Percentiles rank a stretch among this genome's conserved stretches.
Conservation (phyloP, 1,284 basidiomycete genomes). For the Blastosporella zonata region DNA sequence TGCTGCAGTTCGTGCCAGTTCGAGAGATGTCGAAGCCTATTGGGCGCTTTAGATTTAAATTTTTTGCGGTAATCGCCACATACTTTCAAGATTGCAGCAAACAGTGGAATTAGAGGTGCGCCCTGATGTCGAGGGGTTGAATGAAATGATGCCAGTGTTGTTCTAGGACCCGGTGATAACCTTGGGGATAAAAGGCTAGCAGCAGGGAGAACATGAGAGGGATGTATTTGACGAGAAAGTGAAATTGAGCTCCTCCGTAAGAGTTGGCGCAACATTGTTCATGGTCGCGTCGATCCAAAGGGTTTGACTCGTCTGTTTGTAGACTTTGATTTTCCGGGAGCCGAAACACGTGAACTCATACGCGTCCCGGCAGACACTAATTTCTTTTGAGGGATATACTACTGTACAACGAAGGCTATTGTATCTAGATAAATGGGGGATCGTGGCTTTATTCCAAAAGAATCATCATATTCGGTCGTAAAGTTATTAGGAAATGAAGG, state of each 20-base stretch:
- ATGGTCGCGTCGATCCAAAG: conserved; percentile 22
- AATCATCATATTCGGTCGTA: too few species aligned
- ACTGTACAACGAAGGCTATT: conserved; percentile 12
- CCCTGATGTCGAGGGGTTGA: conserved; percentile 33
- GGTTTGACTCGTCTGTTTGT: conserved; percentile 3
- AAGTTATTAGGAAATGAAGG: conserved; percentile 73
- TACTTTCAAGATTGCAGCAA: conserved; percentile 42
- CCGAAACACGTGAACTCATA: conserved; percentile 10
- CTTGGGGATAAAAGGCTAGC: neutral
- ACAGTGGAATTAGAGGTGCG: conserved; percentile 33
- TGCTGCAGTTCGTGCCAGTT: conserved; percentile 59
- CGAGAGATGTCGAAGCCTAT: conserved; percentile 57
- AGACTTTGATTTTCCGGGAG: conserved; percentile 1
- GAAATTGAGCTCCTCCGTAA: conserved; percentile 21
- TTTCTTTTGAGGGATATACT: conserved; percentile 1
- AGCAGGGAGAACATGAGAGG: neutral
- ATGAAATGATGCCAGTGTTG: conserved; percentile 31
- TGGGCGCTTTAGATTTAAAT: conserved; percentile 28
- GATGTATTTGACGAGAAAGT: conserved; percentile 10
- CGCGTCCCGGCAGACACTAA: neutral
- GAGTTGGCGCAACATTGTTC: conserved; percentile 34
- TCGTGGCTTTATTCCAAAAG: neutral
- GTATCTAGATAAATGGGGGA: conserved; percentile 4
- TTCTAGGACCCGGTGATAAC: conserved; percentile 4
- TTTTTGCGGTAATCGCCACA: neutral